These are phyloP conservation scores for Athelia sp. DNA, from an alignment of 1,284 basidiomycete genomes.

Conservation along the genomic window DNA sequence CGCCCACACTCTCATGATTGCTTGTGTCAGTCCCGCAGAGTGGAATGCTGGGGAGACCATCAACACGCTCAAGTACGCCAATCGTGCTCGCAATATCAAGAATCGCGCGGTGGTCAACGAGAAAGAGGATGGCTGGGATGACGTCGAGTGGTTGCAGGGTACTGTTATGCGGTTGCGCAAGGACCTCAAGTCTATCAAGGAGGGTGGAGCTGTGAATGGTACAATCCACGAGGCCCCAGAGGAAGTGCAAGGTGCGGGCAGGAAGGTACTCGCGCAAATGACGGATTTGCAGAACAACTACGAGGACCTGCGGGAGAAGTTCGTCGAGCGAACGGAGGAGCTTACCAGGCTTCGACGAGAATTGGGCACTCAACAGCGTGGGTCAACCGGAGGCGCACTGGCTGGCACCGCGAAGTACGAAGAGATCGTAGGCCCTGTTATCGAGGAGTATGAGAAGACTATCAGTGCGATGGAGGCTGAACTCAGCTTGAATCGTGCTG, in stretches of 20 bases:
- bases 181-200: conserved; percentile 77
- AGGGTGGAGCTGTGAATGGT: conserved; percentile 34
- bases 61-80: conserved; percentile 98
- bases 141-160: conserved; percentile 92
- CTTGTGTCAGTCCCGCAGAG: conserved; percentile 94
- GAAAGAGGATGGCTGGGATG: conserved; percentile 97
- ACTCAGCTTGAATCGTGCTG: conserved; percentile 84
- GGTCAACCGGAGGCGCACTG: conserved; percentile 54
- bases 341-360: conserved; percentile 74
- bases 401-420: conserved; percentile 84
- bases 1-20: conserved; percentile 98
- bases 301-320: conserved; percentile 79
- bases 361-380: conserved; percentile 67
- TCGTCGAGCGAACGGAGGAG: conserved; percentile 83
- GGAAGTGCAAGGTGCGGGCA: conserved; percentile 52
- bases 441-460: conserved; percentile 98
- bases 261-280: conserved; percentile 73
- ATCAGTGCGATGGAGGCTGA: conserved; percentile 95
- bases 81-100: conserved; percentile 96
- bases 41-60: conserved; percentile 94
- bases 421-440: conserved; percentile 95
- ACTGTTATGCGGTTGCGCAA: conserved; percentile 81
- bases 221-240: conserved; percentile 27
- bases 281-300: conserved; percentile 78
- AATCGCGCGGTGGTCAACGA: conserved; percentile 91